Conservation (phyloP, 257 asterid species). For the Solanum phureja region DNA sequence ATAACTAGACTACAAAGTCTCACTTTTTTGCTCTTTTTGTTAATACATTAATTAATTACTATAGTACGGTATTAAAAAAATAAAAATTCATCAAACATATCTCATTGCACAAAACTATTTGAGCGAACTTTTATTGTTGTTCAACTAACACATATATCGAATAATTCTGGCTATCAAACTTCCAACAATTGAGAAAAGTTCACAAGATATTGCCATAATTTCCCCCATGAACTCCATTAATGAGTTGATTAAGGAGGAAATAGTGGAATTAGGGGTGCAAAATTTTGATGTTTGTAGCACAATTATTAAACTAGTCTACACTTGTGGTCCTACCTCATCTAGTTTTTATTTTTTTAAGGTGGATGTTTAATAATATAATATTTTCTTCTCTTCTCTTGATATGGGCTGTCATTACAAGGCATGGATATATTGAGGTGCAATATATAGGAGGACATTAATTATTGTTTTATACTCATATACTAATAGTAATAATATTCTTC, state of each 20-base stretch:
- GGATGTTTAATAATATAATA: not conserved
- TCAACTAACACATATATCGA: not conserved
- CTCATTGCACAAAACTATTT: not conserved
- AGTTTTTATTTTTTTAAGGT: not conserved
- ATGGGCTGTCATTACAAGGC: not conserved
- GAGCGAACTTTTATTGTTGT: not conserved
- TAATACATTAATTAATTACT: not conserved
- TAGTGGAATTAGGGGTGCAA: not conserved
- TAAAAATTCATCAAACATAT: not conserved
- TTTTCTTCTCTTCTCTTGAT: not conserved
- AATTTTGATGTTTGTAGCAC: not conserved
- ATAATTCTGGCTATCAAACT: not conserved
- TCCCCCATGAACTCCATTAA: not conserved
- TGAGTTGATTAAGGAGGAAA: not conserved
- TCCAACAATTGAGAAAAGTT: not conserved
- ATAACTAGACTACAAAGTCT: not conserved
- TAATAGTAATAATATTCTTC: not conserved
- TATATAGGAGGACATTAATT: not conserved
- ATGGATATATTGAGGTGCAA: not conserved
- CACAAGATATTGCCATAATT: not conserved
- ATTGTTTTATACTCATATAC: not conserved
- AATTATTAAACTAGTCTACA: not conserved
- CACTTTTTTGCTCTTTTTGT: not conserved
- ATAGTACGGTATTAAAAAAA: not conserved
- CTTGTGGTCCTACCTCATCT: not conserved